A percentile compares a stretch with the other conserved stretches of the same genome.
Conservation (phyloP, 495 filamentous ascomycete genomes). For the Talaromyces thailandensis region DNA sequence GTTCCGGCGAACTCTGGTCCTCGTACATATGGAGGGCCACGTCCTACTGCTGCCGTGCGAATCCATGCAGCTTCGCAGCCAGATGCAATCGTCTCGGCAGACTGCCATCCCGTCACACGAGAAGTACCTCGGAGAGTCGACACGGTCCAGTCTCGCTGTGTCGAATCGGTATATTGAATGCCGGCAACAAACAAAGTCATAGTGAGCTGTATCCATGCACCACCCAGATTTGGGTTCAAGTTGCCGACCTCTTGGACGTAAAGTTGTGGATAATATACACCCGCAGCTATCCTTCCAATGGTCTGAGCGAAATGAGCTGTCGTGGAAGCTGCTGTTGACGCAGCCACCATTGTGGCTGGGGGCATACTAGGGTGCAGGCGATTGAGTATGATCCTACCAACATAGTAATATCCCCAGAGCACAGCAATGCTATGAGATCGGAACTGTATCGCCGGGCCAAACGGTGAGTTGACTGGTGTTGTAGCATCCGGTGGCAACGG, state of each 20-base stretch:
- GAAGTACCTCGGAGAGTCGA: slow-evolving; percentile 63
- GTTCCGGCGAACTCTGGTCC: neutral
- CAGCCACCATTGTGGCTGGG: slow-evolving; percentile 79
- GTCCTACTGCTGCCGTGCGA: slow-evolving; percentile 57
- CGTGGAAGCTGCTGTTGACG: slow-evolving; percentile 57
- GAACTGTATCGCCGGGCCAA: slow-evolving; percentile 75
- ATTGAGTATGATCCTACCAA: slow-evolving; percentile 66
- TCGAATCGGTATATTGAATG: slow-evolving; percentile 63
- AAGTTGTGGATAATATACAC: slow-evolving; percentile 58
- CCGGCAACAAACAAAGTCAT: slow-evolving; percentile 81
- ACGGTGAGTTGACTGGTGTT: slow-evolving; percentile 58
- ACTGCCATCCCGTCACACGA: slow-evolving; percentile 79
- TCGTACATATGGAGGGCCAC: slow-evolving; percentile 58
- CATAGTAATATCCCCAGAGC: slow-evolving; percentile 78
- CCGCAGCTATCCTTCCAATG: slow-evolving; percentile 74
- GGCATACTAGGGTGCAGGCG: slow-evolving; percentile 84
- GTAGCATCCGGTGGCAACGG: slow-evolving; percentile 66
- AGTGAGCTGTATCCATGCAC: slow-evolving; percentile 68
- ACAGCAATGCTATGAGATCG: slow-evolving; percentile 78
- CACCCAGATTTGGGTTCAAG: slow-evolving; percentile 73
- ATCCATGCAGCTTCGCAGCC: slow-evolving; percentile 83
- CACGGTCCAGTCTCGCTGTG: slow-evolving; percentile 70
- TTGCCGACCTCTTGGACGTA: slow-evolving; percentile 41
- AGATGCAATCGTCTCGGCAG: slow-evolving; percentile 63
- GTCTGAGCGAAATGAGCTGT: slow-evolving; percentile 62